phyloP scores from a whole-genome alignment of 495 filamentous ascomycete species.

The Penicillium longicatenatum region DNA sequence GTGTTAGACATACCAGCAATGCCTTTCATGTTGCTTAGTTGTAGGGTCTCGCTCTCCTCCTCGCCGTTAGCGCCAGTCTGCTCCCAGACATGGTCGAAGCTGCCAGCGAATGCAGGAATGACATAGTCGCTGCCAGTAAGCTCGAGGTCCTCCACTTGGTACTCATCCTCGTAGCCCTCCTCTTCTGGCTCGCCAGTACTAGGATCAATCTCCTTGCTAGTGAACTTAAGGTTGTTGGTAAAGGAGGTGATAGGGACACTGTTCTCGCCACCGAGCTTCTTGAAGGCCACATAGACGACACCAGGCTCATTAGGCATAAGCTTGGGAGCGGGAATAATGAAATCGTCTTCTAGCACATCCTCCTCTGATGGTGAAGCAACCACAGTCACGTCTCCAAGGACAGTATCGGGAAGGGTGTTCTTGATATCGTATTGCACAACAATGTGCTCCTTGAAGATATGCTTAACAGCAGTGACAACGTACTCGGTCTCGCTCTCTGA shows the following conservation, averaged over 20 bases:
- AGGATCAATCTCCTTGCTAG: slow-evolving; percentile 95
- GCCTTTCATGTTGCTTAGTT: slow-evolving; percentile 85
- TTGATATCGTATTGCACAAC: slow-evolving; percentile 98
- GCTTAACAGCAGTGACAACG: slow-evolving; percentile 89
- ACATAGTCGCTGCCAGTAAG: slow-evolving; percentile 91
- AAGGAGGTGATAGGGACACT: slow-evolving; percentile 75
- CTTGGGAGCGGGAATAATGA: slow-evolving; percentile 86
- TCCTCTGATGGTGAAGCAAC: slow-evolving; percentile 82
- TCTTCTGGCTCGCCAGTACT: slow-evolving; percentile 93
- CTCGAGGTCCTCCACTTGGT: slow-evolving; percentile 94
- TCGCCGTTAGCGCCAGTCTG: slow-evolving; percentile 86
- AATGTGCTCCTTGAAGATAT: slow-evolving; percentile 95
- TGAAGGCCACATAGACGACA: slow-evolving; percentile 93
- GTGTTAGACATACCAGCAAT: slow-evolving; percentile 74
- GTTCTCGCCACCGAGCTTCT: slow-evolving; percentile 70
- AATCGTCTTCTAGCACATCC: slow-evolving; percentile 79
- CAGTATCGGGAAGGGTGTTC: slow-evolving; percentile 89
- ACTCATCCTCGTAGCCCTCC: slow-evolving; percentile 92
- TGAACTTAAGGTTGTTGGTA: slow-evolving; percentile 94
- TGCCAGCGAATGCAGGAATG: slow-evolving; percentile 87
- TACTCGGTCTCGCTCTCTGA: slow-evolving; percentile 98
- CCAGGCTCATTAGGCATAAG: slow-evolving; percentile 81
- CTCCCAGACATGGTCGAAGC: slow-evolving; percentile 97
- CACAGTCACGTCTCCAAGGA: slow-evolving; percentile 89
- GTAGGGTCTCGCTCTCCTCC: slow-evolving; percentile 88